Percentiles rank a stretch among this genome's conserved stretches.
These are phyloP conservation scores for Allium cepa DNA, from an alignment of 106 monocot species.

Conservation along the genomic window DNA sequence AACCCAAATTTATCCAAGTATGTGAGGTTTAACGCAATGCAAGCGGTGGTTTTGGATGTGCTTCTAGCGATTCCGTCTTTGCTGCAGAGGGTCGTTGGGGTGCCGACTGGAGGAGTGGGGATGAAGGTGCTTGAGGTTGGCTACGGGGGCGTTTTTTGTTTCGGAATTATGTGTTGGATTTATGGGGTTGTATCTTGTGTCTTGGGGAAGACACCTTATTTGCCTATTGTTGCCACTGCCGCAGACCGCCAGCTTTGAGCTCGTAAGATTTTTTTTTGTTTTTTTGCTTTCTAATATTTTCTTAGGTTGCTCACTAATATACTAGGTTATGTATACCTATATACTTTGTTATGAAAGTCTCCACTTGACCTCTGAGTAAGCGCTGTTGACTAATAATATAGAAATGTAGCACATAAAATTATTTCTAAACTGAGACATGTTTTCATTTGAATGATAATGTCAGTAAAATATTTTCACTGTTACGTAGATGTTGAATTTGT, in stretches of 20 bases:
- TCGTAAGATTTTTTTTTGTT: background rate
- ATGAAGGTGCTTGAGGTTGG: constrained; percentile 47
- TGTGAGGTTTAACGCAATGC: constrained; percentile 82
- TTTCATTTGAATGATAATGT: no score
- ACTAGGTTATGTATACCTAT: background rate
- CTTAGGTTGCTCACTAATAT: background rate
- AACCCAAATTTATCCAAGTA: constrained; percentile 52
- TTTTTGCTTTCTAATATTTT: background rate
- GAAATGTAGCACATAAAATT: no score
- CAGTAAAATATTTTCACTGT: no score
- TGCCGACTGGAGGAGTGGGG: constrained; percentile 46
- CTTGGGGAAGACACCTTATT: constrained; percentile 62
- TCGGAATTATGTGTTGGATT: constrained; percentile 38
- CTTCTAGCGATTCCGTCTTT: constrained; percentile 57
- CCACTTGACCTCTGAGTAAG: no score
- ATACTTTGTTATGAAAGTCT: no score
- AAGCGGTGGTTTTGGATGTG: constrained; percentile 82
- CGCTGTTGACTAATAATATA: no score
- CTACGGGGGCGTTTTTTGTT: constrained; percentile 40
- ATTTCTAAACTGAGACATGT: no score
- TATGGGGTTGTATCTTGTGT: constrained; percentile 57
- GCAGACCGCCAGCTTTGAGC: constrained; percentile 70
- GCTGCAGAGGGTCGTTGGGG: constrained; percentile 38
- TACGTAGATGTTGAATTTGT: no score
- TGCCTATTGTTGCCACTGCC: constrained; percentile 65